Base-by-base conservation (phyloP, 306 rosid genomes). In the Hylodesmum podocarpum region DNA sequence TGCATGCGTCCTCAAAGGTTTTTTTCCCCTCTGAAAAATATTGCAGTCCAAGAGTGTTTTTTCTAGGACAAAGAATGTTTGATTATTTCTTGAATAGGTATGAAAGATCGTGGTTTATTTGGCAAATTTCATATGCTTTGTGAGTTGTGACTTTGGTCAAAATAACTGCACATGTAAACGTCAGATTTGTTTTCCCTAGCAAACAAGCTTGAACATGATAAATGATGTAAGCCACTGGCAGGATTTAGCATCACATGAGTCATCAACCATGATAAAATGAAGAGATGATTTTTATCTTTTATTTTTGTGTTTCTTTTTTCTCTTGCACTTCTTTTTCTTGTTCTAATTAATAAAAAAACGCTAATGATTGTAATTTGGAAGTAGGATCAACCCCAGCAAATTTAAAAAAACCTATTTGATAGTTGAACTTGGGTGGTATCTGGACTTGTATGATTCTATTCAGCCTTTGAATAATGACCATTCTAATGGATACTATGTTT, bases 31-130 rank as follows among this genome's bases (percentile, higher is more conserved):
- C 27, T 21, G 7, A 22, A 10, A 22, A 21, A 53, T 22, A 11
- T 22, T 9, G 61, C 31, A 22, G 31, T 53, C n/a, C 61, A 22
- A 51, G 34, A 43, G 1, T 51, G 50, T 72, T 39, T 64, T 69
- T 39, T 22, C 37, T 37, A 10, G 75, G 29, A 31, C 75, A 43
- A 41, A 22, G 36, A 80, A 73, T 29, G 76, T 24, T 73, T 5
- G 6, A 28, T n/a, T 46, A n/a, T n/a, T 46, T 46, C 9, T 46
- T 2, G 9, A n/a, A 46, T 41, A 67, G 69, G 66, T 16, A 66
- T 51, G n/a, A 39, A 66, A n/a, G 40, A 25, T 27, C 14, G 14
- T 14, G 57, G 47, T 67, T 28, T 15, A 49, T 68, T 29, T 9
- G 59, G 15, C 49, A 64, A 22, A 24, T n/a, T 46, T 46, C 51